Evolutionary conservation across 2,329 filamentous ascomycete species (phyloP).

Genomic region (Microcyclospora pomicola): DNA sequence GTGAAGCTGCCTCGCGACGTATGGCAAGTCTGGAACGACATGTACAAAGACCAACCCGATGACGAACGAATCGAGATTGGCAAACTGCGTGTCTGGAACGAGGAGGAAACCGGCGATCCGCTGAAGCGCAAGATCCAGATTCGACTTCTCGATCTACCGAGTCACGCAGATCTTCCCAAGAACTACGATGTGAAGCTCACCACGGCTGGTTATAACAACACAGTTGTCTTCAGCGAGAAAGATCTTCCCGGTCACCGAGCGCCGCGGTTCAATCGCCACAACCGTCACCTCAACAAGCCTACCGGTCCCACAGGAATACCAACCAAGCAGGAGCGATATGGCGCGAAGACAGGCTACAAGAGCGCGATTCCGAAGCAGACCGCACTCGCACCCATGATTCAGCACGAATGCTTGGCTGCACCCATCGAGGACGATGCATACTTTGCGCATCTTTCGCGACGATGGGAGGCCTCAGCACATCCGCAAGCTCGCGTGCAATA

Average conservation of each 20-base stretch:
- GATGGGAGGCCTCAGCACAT: conserved; percentile 18
- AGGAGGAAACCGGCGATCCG: conserved; percentile 8
- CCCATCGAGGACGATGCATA: conserved; percentile 57
- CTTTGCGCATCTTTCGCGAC: conserved; percentile 33
- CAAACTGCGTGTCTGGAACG: conserved; percentile 43
- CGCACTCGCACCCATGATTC: conserved; percentile 55
- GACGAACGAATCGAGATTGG: conserved; percentile 55
- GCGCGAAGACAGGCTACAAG: conserved; percentile 11
- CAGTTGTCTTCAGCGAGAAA: conserved; percentile 86
- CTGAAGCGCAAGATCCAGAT: conserved; percentile 43
- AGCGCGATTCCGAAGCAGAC: conserved; percentile 53
- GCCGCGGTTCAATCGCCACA: conserved; percentile 6
- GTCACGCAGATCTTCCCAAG: conserved; percentile 65
- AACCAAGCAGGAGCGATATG: conserved; percentile 16
- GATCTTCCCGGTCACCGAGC: conserved; percentile 54
- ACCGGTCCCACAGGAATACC: conserved; percentile 6
- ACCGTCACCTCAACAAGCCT: conserved; percentile 8
- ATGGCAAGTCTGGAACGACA: conserved; percentile 62
- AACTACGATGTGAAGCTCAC: conserved; percentile 73
- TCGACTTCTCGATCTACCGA: conserved; percentile 50
- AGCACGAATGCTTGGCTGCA: conserved; percentile 62
- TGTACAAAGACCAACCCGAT: conserved; percentile 54
- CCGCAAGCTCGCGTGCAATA: conserved; percentile 38
- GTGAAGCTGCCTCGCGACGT: conserved; percentile 66
- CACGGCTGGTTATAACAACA: conserved; percentile 58